A percentile compares a stretch with the other conserved stretches of the same genome.
Evolutionary conservation across 805 yeast species (phyloP).

Genomic region (Candida adriatica): DNA sequence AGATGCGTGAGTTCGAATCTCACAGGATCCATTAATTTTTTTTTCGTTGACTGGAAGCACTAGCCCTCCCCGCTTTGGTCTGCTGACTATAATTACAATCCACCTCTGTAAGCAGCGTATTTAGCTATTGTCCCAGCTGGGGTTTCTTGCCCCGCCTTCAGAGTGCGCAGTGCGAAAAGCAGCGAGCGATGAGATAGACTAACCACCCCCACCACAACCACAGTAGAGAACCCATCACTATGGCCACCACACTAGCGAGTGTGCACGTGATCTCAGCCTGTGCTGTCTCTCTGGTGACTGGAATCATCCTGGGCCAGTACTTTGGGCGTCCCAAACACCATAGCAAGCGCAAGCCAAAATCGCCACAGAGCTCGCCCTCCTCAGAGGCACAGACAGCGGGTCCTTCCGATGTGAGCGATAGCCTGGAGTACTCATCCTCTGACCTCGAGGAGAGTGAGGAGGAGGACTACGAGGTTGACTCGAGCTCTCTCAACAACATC

Average conservation of each 20-base stretch:
- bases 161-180: too few species aligned
- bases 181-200: too few species aligned
- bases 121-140: too few species aligned
- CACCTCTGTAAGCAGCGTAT: too few species aligned
- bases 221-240: too few species aligned
- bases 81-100: too few species aligned
- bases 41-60: too few species aligned
- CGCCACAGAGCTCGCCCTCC: slow-evolving; percentile 8
- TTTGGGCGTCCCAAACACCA: slow-evolving; percentile 6
- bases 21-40: slow-evolving; percentile 20
- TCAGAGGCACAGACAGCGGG: slow-evolving; percentile 10
- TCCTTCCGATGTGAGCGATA: slow-evolving; percentile 22
- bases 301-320: slow-evolving; percentile 26
- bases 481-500: slow-evolving; percentile 51
- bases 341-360: slow-evolving; percentile 4
- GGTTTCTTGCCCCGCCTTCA: too few species aligned
- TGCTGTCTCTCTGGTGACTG: slow-evolving; percentile 31
- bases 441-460: slow-evolving; percentile 42
- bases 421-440: slow-evolving; percentile 27
- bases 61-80: too few species aligned
- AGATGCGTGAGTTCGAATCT: slow-evolving; percentile 21
- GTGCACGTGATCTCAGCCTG: slow-evolving; percentile 29
- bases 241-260: slow-evolving; percentile 18
- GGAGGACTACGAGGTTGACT: slow-evolving; percentile 52
- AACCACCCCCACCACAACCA: too few species aligned